Evolutionary conservation across 352 stramenopile genomes (phyloP), one percentile per base, ranked within the genome.

Genomic region (Chloridella minuta): DNA sequence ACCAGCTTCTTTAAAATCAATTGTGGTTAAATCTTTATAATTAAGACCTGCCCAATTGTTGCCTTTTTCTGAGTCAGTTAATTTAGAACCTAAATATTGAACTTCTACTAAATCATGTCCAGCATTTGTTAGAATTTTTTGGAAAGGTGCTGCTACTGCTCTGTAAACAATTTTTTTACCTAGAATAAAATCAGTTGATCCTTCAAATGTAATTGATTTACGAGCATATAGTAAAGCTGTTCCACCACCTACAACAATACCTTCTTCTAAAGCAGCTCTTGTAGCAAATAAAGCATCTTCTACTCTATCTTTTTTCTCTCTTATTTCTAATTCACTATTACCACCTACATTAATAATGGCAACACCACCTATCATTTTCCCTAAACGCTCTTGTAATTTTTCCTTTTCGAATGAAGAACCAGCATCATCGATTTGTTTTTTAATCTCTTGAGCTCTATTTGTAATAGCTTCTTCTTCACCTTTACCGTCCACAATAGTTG

Each of bases 301-400:
- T 87, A 93, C 93, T 52, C 92, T 88, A 21, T 94, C 89, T 88
- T 94, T 94, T 89, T 95, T 95, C 86, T 95, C 92, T 89, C 94
- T 95, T 16, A 95, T 87, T 88, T 95, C 92, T 2, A 91, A 94
- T 88, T 95, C 92, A 3, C 91, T 94, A 2, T 91, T 91, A 28
- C 91, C 92, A 86, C 92, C 92, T 24, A 95, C 92, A 89, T 95
- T 94, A 87, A 95, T 95, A 27, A 91, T 87, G 22, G 91, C 91
- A 88, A 94, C 93, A 86, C 92, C 92, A 66, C 92, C 92, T 2
- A 91, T 91, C 16, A 95, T 89, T 2, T 91, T 89, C n/a, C 91
- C 91, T 51, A 95, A 90, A 85, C 92, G 90, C 86, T 95, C 91
- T 23, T 90, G 88, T 83, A 89, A 90, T 89, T 94, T 94, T 85